Evolutionary conservation across 257 asterid genomes (phyloP).

Genomic region (Dorcoceras hygrometricum): DNA sequence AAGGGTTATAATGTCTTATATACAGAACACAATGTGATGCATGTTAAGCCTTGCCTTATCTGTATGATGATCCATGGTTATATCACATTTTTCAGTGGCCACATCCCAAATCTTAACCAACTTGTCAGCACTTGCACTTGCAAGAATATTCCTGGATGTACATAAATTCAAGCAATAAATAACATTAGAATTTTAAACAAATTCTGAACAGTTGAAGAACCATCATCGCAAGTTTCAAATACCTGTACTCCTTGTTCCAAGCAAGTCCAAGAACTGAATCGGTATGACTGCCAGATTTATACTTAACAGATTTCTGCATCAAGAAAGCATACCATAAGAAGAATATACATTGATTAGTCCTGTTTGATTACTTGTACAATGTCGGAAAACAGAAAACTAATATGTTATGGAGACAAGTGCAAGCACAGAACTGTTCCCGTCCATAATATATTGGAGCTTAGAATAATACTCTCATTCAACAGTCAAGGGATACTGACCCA

Average conservation of each 20-base stretch:
- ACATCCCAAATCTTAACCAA: conserved; percentile 87
- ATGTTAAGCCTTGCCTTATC: conserved; percentile 60
- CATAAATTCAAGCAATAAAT: conserved; percentile 8
- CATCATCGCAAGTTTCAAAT: conserved; percentile 8
- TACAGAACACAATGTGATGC: conserved; percentile 2
- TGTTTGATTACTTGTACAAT: neutral
- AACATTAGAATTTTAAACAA: conserved; percentile 4
- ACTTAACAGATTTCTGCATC: conserved; percentile 61
- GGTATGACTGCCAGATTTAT: conserved; percentile 81
- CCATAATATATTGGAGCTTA: neutral
- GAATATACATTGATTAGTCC: neutral
- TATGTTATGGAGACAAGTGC: conserved; percentile 11
- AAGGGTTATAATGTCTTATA: conserved; percentile 8
- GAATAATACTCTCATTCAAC: conserved; percentile 4
- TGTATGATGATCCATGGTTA: conserved; percentile 76
- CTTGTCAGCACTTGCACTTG: conserved; percentile 93
- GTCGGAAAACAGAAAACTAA: neutral
- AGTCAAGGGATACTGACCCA: neutral
- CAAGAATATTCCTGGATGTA: conserved; percentile 71
- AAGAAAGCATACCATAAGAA: conserved; percentile 17
- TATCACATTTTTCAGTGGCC: conserved; percentile 62
- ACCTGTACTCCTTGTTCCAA: conserved; percentile 95
- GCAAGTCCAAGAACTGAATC: conserved; percentile 90
- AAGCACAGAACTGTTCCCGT: neutral
- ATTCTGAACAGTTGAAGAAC: neutral